phyloP scores from a whole-genome alignment of 2,329 filamentous ascomycete species.

The Paraconiothyrium sp. region DNA sequence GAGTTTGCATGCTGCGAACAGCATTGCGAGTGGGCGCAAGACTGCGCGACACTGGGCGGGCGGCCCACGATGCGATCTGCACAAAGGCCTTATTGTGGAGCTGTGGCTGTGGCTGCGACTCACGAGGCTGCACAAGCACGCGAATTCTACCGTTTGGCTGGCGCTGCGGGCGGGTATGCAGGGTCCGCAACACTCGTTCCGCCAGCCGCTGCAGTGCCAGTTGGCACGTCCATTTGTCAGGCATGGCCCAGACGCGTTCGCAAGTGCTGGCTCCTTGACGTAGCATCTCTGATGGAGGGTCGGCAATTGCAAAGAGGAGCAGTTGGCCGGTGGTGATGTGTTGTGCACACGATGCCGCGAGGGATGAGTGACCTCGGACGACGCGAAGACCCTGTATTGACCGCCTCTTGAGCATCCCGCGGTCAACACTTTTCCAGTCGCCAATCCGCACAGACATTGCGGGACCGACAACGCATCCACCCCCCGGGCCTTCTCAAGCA shows the following conservation, averaged over 20 bases:
- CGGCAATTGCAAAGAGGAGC: neutral
- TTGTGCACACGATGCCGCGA: slow-evolving; percentile 1
- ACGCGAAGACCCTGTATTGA: slow-evolving; percentile 13
- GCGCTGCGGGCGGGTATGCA: slow-evolving; percentile 14
- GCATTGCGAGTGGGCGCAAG: neutral
- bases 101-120: slow-evolving; percentile 15
- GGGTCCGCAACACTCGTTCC: neutral
- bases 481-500: slow-evolving; percentile 23
- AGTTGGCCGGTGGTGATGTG: neutral
- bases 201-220: slow-evolving; percentile 15
- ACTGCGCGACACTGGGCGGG: neutral
- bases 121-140: slow-evolving; percentile 15
- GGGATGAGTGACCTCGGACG: neutral
- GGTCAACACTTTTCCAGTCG: slow-evolving; percentile 27
- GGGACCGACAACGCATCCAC: slow-evolving; percentile 36
- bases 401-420: neutral
- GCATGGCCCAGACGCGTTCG: neutral
- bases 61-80: slow-evolving; percentile 1
- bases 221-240: slow-evolving; percentile 11
- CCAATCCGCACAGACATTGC: slow-evolving; percentile 32
- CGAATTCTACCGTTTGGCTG: slow-evolving; percentile 10
- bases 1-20: slow-evolving; percentile 19
- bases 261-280: neutral
- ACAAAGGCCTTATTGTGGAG: slow-evolving; percentile 10
- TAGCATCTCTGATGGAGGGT: slow-evolving; percentile 5